Evolutionary conservation across 2,329 filamentous ascomycete genomes (phyloP).

Genomic region (Cryoendolithus antarcticus): DNA sequence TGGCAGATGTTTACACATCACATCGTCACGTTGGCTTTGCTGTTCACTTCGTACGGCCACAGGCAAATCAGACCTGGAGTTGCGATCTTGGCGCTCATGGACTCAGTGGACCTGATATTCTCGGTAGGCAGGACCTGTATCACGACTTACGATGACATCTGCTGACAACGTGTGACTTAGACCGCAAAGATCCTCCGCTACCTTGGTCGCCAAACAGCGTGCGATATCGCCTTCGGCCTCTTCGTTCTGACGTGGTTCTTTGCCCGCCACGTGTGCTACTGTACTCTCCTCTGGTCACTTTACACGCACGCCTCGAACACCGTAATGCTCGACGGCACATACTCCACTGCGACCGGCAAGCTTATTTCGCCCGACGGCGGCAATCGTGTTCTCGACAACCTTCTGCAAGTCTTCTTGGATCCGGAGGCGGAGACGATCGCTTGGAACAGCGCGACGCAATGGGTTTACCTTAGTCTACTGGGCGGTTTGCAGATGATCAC

Average conservation of each 20-base stretch:
- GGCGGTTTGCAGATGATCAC: constrained; percentile 69
- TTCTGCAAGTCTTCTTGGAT: constrained; percentile 62
- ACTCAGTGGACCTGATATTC: constrained; percentile 78
- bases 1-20: constrained; percentile 95
- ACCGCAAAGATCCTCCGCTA: constrained; percentile 88
- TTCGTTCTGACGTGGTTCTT: constrained; percentile 85
- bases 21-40: constrained; percentile 71
- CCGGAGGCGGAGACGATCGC: constrained; percentile 59
- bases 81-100: constrained; percentile 83
- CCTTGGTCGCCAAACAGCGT: constrained; percentile 59
- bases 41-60: constrained; percentile 74
- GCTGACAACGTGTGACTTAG: neutral
- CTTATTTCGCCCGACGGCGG: constrained; percentile 41
- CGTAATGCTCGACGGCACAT: constrained; percentile 59
- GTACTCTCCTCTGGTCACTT: constrained; percentile 70
- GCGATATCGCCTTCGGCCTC: constrained; percentile 71
- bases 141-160: neutral
- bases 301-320: constrained; percentile 49
- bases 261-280: constrained; percentile 70
- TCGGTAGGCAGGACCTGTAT: constrained; percentile 47
- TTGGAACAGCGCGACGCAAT: constrained; percentile 63
- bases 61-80: constrained; percentile 79
- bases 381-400: constrained; percentile 38
- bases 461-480: constrained; percentile 64
- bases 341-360: constrained; percentile 41